Evolutionary conservation across 768 basidiomycete genomes (phyloP).

Genomic region (Russula dissimulans): DNA sequence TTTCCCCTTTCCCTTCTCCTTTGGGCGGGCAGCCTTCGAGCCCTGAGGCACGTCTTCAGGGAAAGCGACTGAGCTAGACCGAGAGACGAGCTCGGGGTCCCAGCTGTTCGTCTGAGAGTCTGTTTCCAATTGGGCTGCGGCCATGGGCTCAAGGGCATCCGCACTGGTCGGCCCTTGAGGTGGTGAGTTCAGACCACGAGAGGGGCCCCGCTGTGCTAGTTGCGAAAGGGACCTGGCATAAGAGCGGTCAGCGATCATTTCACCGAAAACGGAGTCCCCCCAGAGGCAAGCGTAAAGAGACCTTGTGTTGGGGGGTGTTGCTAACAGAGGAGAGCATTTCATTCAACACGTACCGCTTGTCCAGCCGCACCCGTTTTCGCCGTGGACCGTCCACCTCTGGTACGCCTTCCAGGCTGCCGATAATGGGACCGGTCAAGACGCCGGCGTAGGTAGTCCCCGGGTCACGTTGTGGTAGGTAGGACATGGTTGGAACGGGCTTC

Average conservation of each 20-base stretch:
- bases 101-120: conserved; percentile 46
- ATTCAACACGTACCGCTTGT: conserved; percentile 53
- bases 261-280: not conserved
- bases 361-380: conserved; percentile 62
- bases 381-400: conserved; percentile 57
- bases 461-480: conserved; percentile 77
- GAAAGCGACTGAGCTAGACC: conserved; percentile 40
- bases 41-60: conserved; percentile 21
- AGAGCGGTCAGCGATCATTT: not conserved
- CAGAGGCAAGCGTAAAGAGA: not conserved
- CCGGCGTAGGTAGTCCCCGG: conserved; percentile 85
- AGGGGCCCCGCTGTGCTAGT: conserved; percentile 65
- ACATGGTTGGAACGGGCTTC: conserved; percentile 59
- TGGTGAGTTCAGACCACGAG: conserved; percentile 50
- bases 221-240: conserved; percentile 45
- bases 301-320: too few relatives aligned
- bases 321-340: not conserved
- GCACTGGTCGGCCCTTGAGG: conserved; percentile 34
- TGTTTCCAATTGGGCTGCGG: conserved; percentile 40
- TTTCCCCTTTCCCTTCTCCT: conserved; percentile 41
- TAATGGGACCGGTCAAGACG: conserved; percentile 54
- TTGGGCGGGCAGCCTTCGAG: conserved; percentile 2
- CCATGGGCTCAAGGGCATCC: conserved; percentile 33
- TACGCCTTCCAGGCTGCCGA: conserved; percentile 29
- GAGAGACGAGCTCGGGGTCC: conserved; percentile 49